Evolutionary conservation across 176 grass and related monocot species (phyloP).

Genomic region (Triticum monococcum): DNA sequence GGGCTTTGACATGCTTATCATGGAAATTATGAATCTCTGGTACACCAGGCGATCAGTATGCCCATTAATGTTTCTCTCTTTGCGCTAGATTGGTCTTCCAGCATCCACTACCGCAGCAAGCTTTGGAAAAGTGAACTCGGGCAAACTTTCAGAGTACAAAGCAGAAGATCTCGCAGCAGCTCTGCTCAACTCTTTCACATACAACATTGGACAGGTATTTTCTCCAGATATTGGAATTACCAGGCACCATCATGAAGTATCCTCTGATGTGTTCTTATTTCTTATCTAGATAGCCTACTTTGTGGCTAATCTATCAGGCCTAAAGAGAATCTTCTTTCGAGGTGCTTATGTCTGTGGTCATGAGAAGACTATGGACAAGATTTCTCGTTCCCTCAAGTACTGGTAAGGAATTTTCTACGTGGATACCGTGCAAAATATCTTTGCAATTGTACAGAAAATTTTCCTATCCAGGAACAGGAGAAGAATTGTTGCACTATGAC

Average conservation of each 20-base stretch:
- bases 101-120: constrained; percentile 92
- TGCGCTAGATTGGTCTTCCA: constrained; percentile 81
- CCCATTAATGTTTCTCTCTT: constrained; percentile 32
- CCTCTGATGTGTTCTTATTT: constrained; percentile 5
- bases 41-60: neutral
- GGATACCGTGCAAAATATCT: neutral
- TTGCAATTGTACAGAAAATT: neutral
- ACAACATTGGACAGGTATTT: constrained; percentile 93
- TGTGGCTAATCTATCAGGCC: constrained; percentile 90
- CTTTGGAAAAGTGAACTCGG: constrained; percentile 95
- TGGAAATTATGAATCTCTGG: neutral
- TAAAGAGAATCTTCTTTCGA: constrained; percentile 95
- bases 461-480: neutral
- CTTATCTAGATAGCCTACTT: constrained; percentile 88
- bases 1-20: neutral
- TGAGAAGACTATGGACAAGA: constrained; percentile 95
- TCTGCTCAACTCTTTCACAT: constrained; percentile 88
- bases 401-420: constrained; percentile 52
- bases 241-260: neutral
- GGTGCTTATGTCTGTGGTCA: constrained; percentile 94
- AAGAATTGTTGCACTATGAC: neutral
- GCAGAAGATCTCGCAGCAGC: constrained; percentile 91
- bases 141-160: constrained; percentile 88
- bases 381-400: constrained; percentile 90
- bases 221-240: neutral